Evolutionary conservation across 2,329 filamentous ascomycete genomes (phyloP).

Genomic region (Neopestalotiopsis sp.): DNA sequence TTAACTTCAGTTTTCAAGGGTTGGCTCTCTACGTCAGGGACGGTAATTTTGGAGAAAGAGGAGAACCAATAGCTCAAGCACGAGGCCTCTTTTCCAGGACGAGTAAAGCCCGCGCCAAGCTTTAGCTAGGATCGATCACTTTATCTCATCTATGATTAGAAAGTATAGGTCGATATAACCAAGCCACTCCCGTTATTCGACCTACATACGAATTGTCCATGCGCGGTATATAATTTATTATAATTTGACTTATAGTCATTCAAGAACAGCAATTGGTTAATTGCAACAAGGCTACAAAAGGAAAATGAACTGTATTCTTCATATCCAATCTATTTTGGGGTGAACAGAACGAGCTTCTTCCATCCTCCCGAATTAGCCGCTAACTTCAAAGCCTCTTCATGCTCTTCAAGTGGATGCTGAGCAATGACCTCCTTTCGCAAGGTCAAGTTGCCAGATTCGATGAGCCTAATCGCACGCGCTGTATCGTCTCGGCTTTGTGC

Average conservation of each 20-base stretch:
- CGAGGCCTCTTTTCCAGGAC: neutral
- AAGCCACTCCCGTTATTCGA: neutral
- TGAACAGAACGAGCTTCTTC: neutral
- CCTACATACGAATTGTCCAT: too few relatives aligned
- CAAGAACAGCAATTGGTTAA: too few relatives aligned
- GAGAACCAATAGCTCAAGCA: slow-evolving; percentile 1
- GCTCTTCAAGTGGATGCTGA: neutral
- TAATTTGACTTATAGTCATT: too few relatives aligned
- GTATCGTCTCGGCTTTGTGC: slow-evolving; percentile 2
- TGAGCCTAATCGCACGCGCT: neutral
- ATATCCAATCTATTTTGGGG: neutral
- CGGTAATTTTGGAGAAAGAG: neutral
- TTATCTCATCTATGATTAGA: neutral
- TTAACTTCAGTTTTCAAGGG: too few relatives aligned
- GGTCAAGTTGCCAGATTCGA: slow-evolving; percentile 8
- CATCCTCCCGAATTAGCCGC: neutral
- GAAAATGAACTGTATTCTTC: too few relatives aligned
- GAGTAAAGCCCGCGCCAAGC: neutral
- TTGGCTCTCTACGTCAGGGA: neutral
- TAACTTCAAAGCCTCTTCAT: neutral
- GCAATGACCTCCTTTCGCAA: neutral
- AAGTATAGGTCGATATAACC: neutral
- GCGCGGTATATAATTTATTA: too few relatives aligned
- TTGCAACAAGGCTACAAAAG: too few relatives aligned
- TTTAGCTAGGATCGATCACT: neutral